Base-by-base conservation (phyloP, 345 rosid species). In the Limnanthes douglasii region DNA sequence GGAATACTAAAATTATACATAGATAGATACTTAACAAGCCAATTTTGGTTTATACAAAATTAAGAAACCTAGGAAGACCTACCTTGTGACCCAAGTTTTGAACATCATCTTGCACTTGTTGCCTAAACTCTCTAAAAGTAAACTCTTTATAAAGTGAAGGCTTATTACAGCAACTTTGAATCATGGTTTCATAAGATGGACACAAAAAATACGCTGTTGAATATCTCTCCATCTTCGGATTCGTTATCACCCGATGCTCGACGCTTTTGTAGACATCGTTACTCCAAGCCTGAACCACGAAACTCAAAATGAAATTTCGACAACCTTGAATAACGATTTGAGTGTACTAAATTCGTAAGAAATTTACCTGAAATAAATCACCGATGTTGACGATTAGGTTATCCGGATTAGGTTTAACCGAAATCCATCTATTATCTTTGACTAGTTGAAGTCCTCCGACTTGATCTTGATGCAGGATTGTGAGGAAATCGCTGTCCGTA, bases 401-500 rank as follows among this genome's bases (percentile, higher is more conserved):
- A 10, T 56, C 61, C 0, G 96, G 83, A 26, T 77, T 80, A 16
- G 98, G 95, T 56, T 82, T 78, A 12, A 90, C 88, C 2, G 85
- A 72, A 21, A 84, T 46, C 98, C 96, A 84, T 59, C 51, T 73
- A 7, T 72, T 75, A 43, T 84, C 78, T 51, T 73, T 80, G 15
- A 80, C 69, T 21, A 90, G 46, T 43, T 84, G 98, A 56, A 90
- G 58, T 2, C 98, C 98, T 18, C 96, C 98, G 3, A 90, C 96
- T 13, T 68, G 66, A 39, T 90, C 98, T 51, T 90, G 94, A 28
- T 80, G 66, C 38, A 84, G 48, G 45, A 90, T 65, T 1, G 98
- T 90, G 56, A 90, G 85, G 63, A 90, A 90, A 58, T 84, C 96
- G 45, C 96, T 90, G 34, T 90, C 96, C 0, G 98, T 90, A 59